Base-by-base conservation (phyloP, 768 basidiomycete genomes). In the Termitomyces sp. region DNA sequence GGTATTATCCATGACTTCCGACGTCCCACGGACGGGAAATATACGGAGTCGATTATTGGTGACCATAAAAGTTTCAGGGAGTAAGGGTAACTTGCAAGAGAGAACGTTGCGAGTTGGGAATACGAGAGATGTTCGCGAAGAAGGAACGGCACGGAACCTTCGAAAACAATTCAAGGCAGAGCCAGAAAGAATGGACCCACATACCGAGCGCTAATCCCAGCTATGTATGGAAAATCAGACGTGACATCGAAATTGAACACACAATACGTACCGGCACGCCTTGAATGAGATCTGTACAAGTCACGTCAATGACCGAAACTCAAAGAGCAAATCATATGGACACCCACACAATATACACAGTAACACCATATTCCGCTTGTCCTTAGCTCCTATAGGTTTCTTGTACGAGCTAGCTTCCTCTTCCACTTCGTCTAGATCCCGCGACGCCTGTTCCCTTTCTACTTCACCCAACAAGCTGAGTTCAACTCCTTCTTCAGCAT, bases 1-100 rank as follows among this genome's bases (percentile, higher is more conserved):
- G 97, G 97, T 62, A 98, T 88, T 65, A 99, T 98, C 97, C 97
- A 99, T 61, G 93, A 95, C 73, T 98, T 99, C 63, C 97, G 82
- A 52, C 97, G 87, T n/a, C 97, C 97, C 62, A 95, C 64, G 44
- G 84, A 87, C 40, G 84, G 75, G 67, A 89, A 78, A 72, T 89
- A 99, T 63, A 89, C 77, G 2, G 96, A 91, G 69, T 99, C 97
- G 56, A 99, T 93, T 61, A 99, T 89, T 54, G 97, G 97, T 7
- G 94, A 96, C 95, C 96, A 98, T 63, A 98, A 72, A 61, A 99
- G 74, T 75, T 99, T 99, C 67, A 99, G 84, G 23, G 94, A 97
- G 77, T 98, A 99, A 5, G 94, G 94, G 74, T 95, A 96, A 67
- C 87, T 89, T 50, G 93, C 88, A 30, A 99, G 79, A 44, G 94